phyloP scores from a whole-genome alignment of 306 rosid species.

The Vigna trinervia region DNA sequence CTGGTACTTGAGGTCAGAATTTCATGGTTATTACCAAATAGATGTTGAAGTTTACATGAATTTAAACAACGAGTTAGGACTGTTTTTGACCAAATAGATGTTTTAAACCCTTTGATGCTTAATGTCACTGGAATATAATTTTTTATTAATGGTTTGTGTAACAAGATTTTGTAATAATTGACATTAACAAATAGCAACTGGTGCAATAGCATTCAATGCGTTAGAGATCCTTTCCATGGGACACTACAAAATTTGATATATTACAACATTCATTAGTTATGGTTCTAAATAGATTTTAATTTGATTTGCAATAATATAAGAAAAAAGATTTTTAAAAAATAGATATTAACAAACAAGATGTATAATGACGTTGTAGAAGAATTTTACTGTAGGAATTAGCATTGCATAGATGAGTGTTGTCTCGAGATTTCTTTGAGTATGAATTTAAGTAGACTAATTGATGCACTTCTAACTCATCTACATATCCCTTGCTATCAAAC shows the following conservation, averaged over 20 bases:
- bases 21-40: conserved; percentile 20
- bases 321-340: no score
- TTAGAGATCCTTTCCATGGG: background rate
- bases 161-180: background rate
- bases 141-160: background rate
- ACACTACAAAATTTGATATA: background rate
- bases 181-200: background rate
- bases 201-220: background rate
- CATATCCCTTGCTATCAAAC: no score
- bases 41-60: conserved; percentile 18
- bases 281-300: no score
- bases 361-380: no score
- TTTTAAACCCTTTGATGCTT: conserved; percentile 13
- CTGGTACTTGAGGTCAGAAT: conserved; percentile 92
- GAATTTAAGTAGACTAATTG: no score
- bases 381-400: no score
- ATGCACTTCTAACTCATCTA: no score
- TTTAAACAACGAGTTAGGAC: conserved; percentile 9
- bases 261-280: no score
- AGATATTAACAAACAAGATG: no score
- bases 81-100: conserved; percentile 14
- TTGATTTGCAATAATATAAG: no score
- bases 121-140: conserved; percentile 8
- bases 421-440: no score
- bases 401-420: no score